Conservation (phyloP, 768 basidiomycete species). For the Termitomyces sp. region DNA sequence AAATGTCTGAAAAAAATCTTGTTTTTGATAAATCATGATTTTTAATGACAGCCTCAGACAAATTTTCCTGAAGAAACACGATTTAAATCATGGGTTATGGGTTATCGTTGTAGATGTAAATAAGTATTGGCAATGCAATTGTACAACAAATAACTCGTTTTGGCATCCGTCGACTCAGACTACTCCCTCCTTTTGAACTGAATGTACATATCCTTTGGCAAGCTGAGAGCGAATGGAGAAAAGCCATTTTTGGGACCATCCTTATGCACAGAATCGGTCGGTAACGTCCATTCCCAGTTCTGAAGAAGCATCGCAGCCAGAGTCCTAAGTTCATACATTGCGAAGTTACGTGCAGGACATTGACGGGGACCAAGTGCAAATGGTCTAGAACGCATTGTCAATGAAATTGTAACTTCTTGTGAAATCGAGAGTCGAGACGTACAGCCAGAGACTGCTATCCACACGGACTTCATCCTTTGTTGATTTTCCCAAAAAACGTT, state of each 20-base stretch:
- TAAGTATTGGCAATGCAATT: no score
- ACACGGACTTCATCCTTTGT: conserved; percentile 14
- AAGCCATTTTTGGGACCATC: conserved; percentile 26
- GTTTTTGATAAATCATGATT: no score
- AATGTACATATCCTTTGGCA: conserved; percentile 27
- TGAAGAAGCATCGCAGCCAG: conserved; percentile 23
- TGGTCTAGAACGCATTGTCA: conserved; percentile 4
- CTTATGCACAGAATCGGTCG: conserved; percentile 19
- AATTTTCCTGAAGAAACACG: no score
- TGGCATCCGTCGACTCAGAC: background rate
- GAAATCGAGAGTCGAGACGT: background rate
- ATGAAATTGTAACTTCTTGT: background rate
- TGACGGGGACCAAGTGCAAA: conserved; percentile 29
- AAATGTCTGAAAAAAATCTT: no score
- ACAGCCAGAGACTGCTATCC: background rate
- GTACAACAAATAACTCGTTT: background rate
- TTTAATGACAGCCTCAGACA: no score
- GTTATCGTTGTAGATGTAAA: no score
- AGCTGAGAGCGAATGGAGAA: conserved; percentile 28
- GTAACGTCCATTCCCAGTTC: conserved; percentile 28
- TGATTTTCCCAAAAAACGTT: conserved; percentile 21
- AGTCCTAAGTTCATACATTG: conserved; percentile 17
- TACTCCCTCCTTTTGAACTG: conserved; percentile 19
- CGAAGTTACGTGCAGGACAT: conserved; percentile 27
- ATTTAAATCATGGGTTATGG: no score